Base-by-base conservation (phyloP, 257 asterid species). In the Primulina eburnea region DNA sequence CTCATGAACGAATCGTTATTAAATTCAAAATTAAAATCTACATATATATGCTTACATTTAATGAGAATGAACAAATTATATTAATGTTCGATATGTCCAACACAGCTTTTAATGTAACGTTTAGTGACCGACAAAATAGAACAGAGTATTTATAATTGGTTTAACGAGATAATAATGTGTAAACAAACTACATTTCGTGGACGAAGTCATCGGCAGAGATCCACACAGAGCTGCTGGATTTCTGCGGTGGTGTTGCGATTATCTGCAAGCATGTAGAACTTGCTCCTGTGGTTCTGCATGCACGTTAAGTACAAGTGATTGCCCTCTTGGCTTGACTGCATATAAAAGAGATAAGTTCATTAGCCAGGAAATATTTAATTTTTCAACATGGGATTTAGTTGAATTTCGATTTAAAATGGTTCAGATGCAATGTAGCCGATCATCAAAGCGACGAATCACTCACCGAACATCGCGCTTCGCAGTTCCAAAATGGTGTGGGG, bases 401-500 rank as follows among this genome's bases (percentile, higher is more conserved):
- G 20, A 16, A 47, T 47, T 4, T 16, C 18, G 16, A 14, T 50
- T 16, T 16, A 50, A 50, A 50, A 50, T 16, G 20, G 8, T 50
- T 14, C 7, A 50, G 8, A 50, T 50, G 56, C 56, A 50, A 50
- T 16, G 20, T 50, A 50, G 56, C 8, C 20, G 8, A 5, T 12
- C 2, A 50, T 50, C 20, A 50, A 24, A 11, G 17, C 62, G 61
- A 20, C 14, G 1, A 16, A 33, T 47, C 18, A 8, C 73, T 75
- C 67, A 90, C 97, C 74, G 79, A 58, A 88, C 99, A 93, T 55
- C 77, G 78, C 10, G 90, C 90, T 63, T 82, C 87, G n/a, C 99
- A 93, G 8, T 58, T 72, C 97, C 97, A 93, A 0, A 93, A 50
- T 2, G 99, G 96, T 8, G 97, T 86, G 11, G 99, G 97, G 7